Percentiles rank a stretch among this genome's conserved stretches.
Evolutionary conservation across 2,329 filamentous ascomycete species (phyloP).

Genomic region (Penicillium brasilianum): DNA sequence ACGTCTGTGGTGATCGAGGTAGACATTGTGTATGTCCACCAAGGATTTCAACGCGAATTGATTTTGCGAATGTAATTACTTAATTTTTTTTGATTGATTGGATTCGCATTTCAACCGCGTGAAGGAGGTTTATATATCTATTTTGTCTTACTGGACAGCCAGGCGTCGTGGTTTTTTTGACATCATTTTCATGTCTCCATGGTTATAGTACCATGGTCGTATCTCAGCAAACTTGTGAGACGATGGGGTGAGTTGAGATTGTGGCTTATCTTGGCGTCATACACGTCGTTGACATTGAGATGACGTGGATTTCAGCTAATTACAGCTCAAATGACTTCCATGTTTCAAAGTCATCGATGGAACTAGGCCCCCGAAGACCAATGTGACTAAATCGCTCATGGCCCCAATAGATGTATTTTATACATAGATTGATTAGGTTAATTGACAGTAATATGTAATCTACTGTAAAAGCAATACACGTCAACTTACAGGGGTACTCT

Average conservation of each 20-base stretch:
- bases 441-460: too few species aligned
- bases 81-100: neutral
- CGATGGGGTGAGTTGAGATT: neutral
- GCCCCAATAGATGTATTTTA: too few species aligned
- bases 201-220: conserved; percentile 1
- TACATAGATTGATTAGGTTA: too few species aligned
- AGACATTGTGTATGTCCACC: neutral
- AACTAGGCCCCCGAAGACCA: too few species aligned
- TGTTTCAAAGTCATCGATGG: too few species aligned
- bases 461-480: too few species aligned
- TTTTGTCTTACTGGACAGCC: neutral
- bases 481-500: too few species aligned
- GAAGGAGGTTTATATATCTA: neutral
- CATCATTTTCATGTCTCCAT: conserved; percentile 4
- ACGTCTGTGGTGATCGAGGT: conserved; percentile 72
- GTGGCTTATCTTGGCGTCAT: neutral
- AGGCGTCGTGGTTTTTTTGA: neutral
- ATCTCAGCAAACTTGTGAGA: neutral
- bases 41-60: neutral
- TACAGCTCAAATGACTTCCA: too few species aligned
- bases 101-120: neutral
- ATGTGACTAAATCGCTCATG: too few species aligned
- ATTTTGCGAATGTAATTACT: neutral
- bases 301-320: too few species aligned
- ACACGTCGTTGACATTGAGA: neutral